Evolutionary conservation across 2,329 filamentous ascomycete species (phyloP).

Genomic region (Furcasterigmium sp.): DNA sequence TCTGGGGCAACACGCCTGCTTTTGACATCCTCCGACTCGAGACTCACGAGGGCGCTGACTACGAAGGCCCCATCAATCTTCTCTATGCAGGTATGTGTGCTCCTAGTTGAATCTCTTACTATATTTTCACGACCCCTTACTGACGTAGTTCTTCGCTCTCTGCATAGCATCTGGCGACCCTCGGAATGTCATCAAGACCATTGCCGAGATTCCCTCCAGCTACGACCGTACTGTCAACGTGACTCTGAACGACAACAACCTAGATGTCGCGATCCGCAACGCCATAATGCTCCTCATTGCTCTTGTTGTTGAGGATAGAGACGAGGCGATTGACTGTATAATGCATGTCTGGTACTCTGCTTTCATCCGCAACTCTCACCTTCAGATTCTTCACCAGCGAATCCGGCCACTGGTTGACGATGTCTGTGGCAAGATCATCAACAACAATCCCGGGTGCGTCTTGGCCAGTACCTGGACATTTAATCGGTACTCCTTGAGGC

Average conservation of each 20-base stretch:
- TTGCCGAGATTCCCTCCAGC: constrained; percentile 22
- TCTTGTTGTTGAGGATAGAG: constrained; percentile 3
- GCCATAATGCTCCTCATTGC: constrained; percentile 29
- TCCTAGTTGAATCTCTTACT: too few relatives aligned
- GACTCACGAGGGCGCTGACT: constrained; percentile 5
- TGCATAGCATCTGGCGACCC: constrained; percentile 40
- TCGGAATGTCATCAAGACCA: constrained; percentile 34
- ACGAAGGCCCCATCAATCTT: background rate
- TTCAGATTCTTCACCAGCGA: constrained; percentile 6
- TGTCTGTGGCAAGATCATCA: constrained; percentile 10
- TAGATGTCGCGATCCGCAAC: constrained; percentile 32
- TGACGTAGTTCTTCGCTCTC: too few relatives aligned
- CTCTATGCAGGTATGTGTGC: constrained; percentile 9
- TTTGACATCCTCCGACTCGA: constrained; percentile 6
- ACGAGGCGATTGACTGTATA: constrained; percentile 11
- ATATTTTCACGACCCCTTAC: too few relatives aligned
- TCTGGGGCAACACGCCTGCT: constrained; percentile 8
- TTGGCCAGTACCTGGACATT: constrained; percentile 11
- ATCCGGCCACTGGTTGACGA: constrained; percentile 5
- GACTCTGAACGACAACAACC: constrained; percentile 32
- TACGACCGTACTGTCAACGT: constrained; percentile 19
- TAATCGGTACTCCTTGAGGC: constrained; percentile 4
- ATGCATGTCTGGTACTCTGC: constrained; percentile 16
- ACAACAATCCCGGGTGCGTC: constrained; percentile 2
- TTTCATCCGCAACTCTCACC: constrained; percentile 6